These are phyloP conservation scores for Chrysophaeum taylorii DNA, from an alignment of 352 stramenopile species.

Conservation along the genomic window DNA sequence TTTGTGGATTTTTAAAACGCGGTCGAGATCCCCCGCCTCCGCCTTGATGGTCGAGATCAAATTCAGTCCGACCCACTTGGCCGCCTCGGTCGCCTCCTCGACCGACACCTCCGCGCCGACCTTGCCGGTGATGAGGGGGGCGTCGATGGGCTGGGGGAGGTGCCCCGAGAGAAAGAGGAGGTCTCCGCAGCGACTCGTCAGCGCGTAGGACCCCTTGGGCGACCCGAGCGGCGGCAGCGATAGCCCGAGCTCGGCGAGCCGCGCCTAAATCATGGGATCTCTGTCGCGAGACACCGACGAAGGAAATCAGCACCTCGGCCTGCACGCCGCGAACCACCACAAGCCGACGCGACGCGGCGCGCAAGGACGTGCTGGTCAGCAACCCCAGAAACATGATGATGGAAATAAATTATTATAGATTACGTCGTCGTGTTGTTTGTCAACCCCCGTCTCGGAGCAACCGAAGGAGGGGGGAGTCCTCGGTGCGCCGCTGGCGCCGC, in stretches of 20 bases:
- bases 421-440: no score
- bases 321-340: no score
- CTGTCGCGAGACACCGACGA: no score
- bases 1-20: slow-evolving; percentile 85
- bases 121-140: slow-evolving; percentile 69
- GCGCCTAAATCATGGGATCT: slow-evolving; percentile 51
- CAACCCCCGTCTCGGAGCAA: no score
- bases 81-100: slow-evolving; percentile 76
- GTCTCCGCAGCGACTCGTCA: slow-evolving; percentile 53
- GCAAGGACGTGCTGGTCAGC: no score
- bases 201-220: slow-evolving; percentile 76
- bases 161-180: slow-evolving; percentile 66
- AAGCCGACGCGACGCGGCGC: no score
- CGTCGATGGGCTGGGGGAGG: slow-evolving; percentile 53
- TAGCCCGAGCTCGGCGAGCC: slow-evolving; percentile 68
- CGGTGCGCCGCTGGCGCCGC: no score
- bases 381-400: no score
- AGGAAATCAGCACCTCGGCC: no score
- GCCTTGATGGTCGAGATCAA: slow-evolving; percentile 76
- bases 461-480: no score
- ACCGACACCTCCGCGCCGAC: slow-evolving; percentile 64
- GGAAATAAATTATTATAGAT: no score
- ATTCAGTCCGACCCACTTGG: slow-evolving; percentile 71
- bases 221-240: slow-evolving; percentile 58
- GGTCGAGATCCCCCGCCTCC: slow-evolving; percentile 75